A percentile compares a stretch with the other conserved stretches of the same genome.
Evolutionary conservation across 163 green algal genomes (phyloP).

Genomic region (Scenedesmus sp.): DNA sequence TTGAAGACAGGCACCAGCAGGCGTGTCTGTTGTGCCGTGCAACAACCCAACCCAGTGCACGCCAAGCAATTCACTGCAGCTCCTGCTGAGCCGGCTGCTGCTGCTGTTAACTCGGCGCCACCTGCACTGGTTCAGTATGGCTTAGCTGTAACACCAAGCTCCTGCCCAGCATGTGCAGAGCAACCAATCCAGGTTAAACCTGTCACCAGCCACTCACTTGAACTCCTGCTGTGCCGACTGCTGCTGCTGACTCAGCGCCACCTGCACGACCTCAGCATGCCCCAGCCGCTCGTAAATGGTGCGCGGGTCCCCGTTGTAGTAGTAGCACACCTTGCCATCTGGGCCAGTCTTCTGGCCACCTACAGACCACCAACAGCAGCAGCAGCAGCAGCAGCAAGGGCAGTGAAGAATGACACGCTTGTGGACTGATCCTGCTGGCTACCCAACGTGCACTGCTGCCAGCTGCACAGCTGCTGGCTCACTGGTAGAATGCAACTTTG

Average conservation of each 20-base stretch:
- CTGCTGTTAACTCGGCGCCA: slow-evolving; percentile 59
- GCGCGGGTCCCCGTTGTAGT: slow-evolving; percentile 76
- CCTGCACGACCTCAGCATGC: slow-evolving; percentile 82
- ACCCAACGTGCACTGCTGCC: too few relatives aligned
- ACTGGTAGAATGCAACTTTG: too few relatives aligned
- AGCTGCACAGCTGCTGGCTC: too few relatives aligned
- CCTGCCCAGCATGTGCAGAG: background rate
- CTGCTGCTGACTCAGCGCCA: slow-evolving; percentile 60
- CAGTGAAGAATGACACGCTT: slow-evolving; percentile 86
- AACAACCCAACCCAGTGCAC: background rate
- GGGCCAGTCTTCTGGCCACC: slow-evolving; percentile 26
- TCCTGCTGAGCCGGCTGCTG: slow-evolving; percentile 51
- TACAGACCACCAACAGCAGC: background rate
- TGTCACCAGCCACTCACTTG: background rate
- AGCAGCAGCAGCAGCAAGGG: slow-evolving; percentile 18
- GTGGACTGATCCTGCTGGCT: too few relatives aligned
- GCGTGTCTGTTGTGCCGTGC: background rate
- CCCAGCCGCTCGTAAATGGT: slow-evolving; percentile 82
- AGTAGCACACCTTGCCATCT: slow-evolving; percentile 79
- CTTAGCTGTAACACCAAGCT: slow-evolving; percentile 54
- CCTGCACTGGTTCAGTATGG: slow-evolving; percentile 79
- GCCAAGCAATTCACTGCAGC: slow-evolving; percentile 44
- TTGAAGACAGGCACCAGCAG: too few relatives aligned
- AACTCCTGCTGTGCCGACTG: slow-evolving; percentile 62
- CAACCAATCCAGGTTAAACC: background rate